Evolutionary conservation across 2,329 filamentous ascomycete species (phyloP), one percentile per base, ranked within the genome.

Genomic region (Fusarium sp.): DNA sequence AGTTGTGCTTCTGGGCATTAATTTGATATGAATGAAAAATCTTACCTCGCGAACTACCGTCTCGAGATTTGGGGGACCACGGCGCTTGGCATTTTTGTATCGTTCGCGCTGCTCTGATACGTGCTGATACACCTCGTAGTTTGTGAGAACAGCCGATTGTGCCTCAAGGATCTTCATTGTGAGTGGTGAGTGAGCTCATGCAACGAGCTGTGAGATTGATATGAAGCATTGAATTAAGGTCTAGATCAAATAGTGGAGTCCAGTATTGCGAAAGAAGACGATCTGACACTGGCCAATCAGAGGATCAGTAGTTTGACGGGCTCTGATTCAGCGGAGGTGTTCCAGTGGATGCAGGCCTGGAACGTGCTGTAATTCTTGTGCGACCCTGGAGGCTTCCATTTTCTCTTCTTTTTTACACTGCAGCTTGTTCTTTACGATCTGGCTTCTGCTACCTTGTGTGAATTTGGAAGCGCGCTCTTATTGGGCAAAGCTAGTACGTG

Each of bases 91-190:
- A 46, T 83, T 82, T 77, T 88, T 86, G 76, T 90, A 88, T 53
- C 84, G 83, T 62, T 84, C 81, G 58, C 86, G 85, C 77, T 90
- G 88, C 52, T 91, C 87, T 10, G 83, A 82, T 43, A 94, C 82
- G 75, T 93, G 92, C 64, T 87, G 85, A 77, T 91, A 91, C 72
- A 94, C 92, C 85, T 94, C 93, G 73, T 89, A 92, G 81, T 94
- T 94, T 80, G 90, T 89, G 78, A 95, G 85, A 46, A 91, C 87
- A 9, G 91, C 91, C 35, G 89, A 89, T 79, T 94, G 91, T 6
- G 92, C 85, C 78, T 93, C 92, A 76, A 94, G 83, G 78, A 95
- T 89, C 87, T 93, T 92, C 90, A 92, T 91, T 25, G 40, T 80
- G 76, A 56, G 28, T 25, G 35, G 43, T n/a, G 54, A 37, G 30